These are phyloP conservation scores for Gracilaria domingensis DNA, from an alignment of 23 red algal genomes.

Conservation along the genomic window DNA sequence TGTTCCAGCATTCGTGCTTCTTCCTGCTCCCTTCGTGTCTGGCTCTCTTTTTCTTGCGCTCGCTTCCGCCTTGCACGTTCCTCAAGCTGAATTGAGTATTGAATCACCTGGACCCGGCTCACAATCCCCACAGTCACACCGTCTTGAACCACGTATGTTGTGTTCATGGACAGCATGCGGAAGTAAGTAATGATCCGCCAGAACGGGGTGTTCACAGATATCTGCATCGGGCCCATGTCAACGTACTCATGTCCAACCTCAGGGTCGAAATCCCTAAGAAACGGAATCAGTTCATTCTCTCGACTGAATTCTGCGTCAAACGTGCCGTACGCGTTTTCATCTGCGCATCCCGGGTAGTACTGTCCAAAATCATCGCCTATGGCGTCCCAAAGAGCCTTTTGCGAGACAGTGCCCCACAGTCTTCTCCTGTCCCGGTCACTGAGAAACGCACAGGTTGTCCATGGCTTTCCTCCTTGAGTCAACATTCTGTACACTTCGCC, in stretches of 20 bases:
- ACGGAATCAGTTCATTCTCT: slow-evolving; percentile 50
- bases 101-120: slow-evolving; percentile 66
- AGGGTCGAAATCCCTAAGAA: slow-evolving; percentile 62
- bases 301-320: slow-evolving; percentile 31
- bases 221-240: slow-evolving; percentile 68
- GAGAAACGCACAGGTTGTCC: slow-evolving; percentile 76
- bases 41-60: not conserved
- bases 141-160: slow-evolving; percentile 64
- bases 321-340: slow-evolving; percentile 55
- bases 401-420: slow-evolving; percentile 76
- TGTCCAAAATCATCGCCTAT: slow-evolving; percentile 27
- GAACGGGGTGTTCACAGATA: slow-evolving; percentile 58
- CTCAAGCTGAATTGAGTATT: slow-evolving; percentile 51
- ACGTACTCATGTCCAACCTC: slow-evolving; percentile 47
- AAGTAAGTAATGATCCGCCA: slow-evolving; percentile 70
- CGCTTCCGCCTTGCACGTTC: slow-evolving; percentile 50
- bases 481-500: slow-evolving; percentile 64
- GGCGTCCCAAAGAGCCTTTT: slow-evolving; percentile 49
- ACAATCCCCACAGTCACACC: slow-evolving; percentile 61
- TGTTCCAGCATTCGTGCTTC: slow-evolving; percentile 17
- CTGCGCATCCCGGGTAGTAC: not conserved
- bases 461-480: slow-evolving; percentile 42
- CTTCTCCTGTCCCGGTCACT: slow-evolving; percentile 24
- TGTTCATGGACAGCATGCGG: slow-evolving; percentile 73
- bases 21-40: not conserved